Conservation (phyloP, 306 rosid genomes). For the Echinosophora koreensis region DNA sequence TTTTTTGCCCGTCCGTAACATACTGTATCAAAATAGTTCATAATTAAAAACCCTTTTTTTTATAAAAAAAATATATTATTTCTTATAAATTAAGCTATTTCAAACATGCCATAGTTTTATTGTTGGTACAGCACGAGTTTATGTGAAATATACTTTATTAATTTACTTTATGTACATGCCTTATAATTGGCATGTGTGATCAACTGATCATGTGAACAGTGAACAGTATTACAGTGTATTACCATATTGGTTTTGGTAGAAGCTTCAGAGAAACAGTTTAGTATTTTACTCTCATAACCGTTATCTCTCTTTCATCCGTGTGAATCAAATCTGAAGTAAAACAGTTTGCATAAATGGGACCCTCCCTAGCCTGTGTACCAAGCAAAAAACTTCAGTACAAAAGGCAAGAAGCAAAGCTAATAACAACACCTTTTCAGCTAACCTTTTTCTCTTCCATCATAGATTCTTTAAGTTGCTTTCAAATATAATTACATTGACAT, state of each 20-base stretch:
- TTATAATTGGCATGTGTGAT: no score
- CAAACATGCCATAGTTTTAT: no score
- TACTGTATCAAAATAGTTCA: slow-evolving; percentile 8
- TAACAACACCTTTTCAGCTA: slow-evolving; percentile 48
- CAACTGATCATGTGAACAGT: neutral
- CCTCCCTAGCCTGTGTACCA: slow-evolving; percentile 40
- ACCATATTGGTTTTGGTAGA: slow-evolving; percentile 34
- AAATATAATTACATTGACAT: slow-evolving; percentile 41
- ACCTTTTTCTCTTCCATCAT: slow-evolving; percentile 47
- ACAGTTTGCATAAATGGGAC: slow-evolving; percentile 54
- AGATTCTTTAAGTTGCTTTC: slow-evolving; percentile 57
- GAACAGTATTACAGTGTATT: slow-evolving; percentile 39
- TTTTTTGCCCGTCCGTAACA: neutral
- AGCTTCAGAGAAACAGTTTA: slow-evolving; percentile 48
- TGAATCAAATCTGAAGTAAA: slow-evolving; percentile 58
- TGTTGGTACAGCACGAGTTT: neutral
- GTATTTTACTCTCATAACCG: slow-evolving; percentile 46
- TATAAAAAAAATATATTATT: no score
- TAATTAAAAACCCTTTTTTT: no score
- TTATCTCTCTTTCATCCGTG: slow-evolving; percentile 55
- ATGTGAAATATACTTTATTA: slow-evolving; percentile 13
- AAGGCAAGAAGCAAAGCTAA: slow-evolving; percentile 52
- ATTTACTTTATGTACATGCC: slow-evolving; percentile 11
- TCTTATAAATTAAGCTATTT: no score
- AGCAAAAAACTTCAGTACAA: slow-evolving; percentile 52